A percentile compares a stretch with the other conserved stretches of the same genome.
phyloP scores from a whole-genome alignment of 441 rosid genomes.

The Brassica hybrid region DNA sequence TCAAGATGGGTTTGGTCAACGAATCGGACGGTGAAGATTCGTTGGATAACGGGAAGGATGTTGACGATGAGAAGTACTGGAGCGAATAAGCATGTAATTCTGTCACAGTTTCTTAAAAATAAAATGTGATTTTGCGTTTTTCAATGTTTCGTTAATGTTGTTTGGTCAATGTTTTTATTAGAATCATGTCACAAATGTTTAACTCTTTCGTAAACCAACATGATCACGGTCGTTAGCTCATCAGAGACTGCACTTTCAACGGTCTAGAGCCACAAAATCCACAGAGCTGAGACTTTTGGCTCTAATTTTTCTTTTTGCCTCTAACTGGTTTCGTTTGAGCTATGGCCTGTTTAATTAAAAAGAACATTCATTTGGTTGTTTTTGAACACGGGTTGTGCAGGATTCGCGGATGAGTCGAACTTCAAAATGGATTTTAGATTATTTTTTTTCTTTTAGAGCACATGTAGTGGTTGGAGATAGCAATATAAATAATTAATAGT shows the following conservation, averaged over 20 bases:
- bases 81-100: conserved; percentile 50
- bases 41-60: conserved; percentile 48
- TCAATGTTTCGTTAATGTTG: not conserved
- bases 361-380: not conserved
- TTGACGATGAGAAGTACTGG: conserved; percentile 78
- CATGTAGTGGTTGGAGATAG: no score
- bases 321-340: not conserved
- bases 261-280: not conserved
- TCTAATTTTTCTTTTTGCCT: not conserved
- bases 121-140: conserved; percentile 14
- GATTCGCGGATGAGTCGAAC: not conserved
- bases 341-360: not conserved
- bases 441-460: not conserved
- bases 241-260: not conserved
- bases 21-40: conserved; percentile 54
- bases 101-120: not conserved
- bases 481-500: not conserved
- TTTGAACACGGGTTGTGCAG: no score
- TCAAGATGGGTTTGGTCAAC: conserved; percentile 57
- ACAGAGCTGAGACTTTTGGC: not conserved
- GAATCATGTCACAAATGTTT: conserved; percentile 27
- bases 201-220: not conserved
- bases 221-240: conserved; percentile 1
- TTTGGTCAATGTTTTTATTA: conserved; percentile 6
- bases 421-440: not conserved